A percentile compares a stretch with the other conserved stretches of the same genome.
phyloP scores from a whole-genome alignment of 78 protist species.

The Dictyostelium discoideum region DNA sequence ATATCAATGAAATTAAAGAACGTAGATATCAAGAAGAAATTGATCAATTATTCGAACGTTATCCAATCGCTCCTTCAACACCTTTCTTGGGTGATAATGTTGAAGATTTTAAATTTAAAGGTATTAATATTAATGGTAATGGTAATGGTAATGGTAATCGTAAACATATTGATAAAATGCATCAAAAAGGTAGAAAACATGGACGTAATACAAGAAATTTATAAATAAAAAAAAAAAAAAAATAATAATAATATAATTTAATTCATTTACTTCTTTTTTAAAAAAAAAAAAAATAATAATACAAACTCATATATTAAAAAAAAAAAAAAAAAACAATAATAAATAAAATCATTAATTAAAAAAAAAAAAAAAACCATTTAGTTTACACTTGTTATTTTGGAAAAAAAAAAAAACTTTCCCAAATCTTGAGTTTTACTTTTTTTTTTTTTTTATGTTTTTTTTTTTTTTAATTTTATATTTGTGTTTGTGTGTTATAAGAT shows the following conservation, averaged over 20 bases:
- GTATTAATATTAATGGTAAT: no score
- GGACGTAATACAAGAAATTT: not conserved
- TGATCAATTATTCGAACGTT: not conserved
- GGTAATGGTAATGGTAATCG: not conserved
- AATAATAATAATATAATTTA: not conserved
- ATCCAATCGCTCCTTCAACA: slow-evolving; percentile 1
- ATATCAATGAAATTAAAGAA: not conserved
- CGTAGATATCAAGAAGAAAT: not conserved
- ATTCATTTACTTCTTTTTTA: not conserved
- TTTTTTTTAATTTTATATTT: no score
- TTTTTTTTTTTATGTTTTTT: no score
- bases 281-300: not conserved
- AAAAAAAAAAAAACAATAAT: not conserved
- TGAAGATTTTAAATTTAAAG: not conserved
- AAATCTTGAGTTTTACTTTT: no score
- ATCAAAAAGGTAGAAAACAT: not conserved
- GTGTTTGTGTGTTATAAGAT: no score
- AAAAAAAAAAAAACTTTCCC: no score
- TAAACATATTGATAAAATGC: not conserved
- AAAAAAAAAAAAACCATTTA: not conserved
- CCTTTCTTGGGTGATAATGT: not conserved
- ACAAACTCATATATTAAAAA: not conserved
- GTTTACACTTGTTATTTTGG: no score
- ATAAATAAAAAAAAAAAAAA: not conserved
- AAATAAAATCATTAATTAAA: not conserved